Evolutionary conservation across 805 yeast genomes (phyloP), one percentile per base, ranked within the genome.

Genomic region (Candida xiaguanensis): DNA sequence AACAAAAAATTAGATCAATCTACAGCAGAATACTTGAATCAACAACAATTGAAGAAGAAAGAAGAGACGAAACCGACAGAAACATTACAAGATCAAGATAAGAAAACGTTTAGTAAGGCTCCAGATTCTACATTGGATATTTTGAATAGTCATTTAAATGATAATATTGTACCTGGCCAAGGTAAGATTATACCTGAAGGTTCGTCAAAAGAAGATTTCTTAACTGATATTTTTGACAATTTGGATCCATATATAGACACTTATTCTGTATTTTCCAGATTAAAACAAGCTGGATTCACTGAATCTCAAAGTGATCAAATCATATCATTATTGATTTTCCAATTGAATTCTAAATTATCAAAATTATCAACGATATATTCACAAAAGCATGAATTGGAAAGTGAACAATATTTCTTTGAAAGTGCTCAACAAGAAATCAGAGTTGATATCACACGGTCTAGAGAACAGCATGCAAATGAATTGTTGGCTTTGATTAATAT

Each of bases 381-480:
- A 4, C 79, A 76, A 16, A 61, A 62, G 19, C 78, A 79, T 45
- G 96, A 88, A 49, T 63, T 88, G 12, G 96, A 90, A 46, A 91
- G 90, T 52, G 96, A 91, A 51, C 75, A 78, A 16, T 93, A 91
- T 55, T 63, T 93, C 11, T 90, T 88, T 58, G 91, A 89, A 55
- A 95, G 96, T 23, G 96, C 96, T 0, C 87, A 87, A 45, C 82
- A 90, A 39, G 98, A 91, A 58, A 62, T 91, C 26, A 63, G 83
- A 35, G 86, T 84, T 32, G 96, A 89, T 50, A 77, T 89, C 17
- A 79, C 82, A 29, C 73, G 81, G 29, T 75, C 83, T 22, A 67
- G 97, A 47, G 89, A 83, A 46, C 65, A 70, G 9, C 85, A 86
- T 44, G 67, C 84, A 39, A 80, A 80, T 47, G 82, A 80, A 38